Evolutionary conservation across 2,329 filamentous ascomycete genomes (phyloP).

Genomic region (Fusarium phyllophilum): DNA sequence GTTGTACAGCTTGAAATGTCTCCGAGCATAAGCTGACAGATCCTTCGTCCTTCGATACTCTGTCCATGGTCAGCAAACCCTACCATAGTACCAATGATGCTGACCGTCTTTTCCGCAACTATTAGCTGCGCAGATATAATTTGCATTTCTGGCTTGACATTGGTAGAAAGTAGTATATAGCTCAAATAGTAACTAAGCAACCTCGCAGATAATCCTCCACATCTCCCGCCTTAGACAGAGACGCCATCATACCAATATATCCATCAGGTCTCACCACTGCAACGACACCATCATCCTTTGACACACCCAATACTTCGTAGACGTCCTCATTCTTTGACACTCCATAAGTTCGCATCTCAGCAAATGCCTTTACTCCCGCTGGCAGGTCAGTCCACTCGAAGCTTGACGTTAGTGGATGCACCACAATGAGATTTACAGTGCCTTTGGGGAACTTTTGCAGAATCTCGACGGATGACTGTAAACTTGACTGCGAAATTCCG

Average conservation of each 20-base stretch:
- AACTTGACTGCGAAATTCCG: neutral
- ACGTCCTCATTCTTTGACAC: slow-evolving; percentile 4
- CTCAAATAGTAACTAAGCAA: neutral
- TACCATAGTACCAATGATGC: neutral
- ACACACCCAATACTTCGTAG: neutral
- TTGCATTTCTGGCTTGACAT: rapidly evolving
- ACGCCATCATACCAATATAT: slow-evolving; percentile 6
- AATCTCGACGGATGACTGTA: neutral
- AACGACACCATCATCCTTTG: neutral
- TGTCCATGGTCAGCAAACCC: neutral
- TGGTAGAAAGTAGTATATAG: rapidly evolving
- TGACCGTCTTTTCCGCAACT: too few species aligned
- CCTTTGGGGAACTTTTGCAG: neutral
- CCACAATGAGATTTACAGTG: neutral
- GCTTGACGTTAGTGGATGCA: neutral
- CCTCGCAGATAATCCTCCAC: neutral
- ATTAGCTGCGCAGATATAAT: rapidly evolving
- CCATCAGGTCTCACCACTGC: slow-evolving; percentile 18
- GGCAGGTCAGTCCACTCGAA: slow-evolving; percentile 17
- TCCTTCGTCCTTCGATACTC: neutral
- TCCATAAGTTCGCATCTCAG: slow-evolving; percentile 3
- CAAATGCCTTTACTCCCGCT: neutral
- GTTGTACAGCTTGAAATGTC: neutral
- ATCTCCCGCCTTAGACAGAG: neutral
- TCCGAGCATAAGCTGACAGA: neutral